Percentiles rank a stretch among this genome's conserved stretches.
These are phyloP conservation scores for Lodderomyces elongisporus DNA, from an alignment of 1,139 yeast genomes.

Conservation along the genomic window DNA sequence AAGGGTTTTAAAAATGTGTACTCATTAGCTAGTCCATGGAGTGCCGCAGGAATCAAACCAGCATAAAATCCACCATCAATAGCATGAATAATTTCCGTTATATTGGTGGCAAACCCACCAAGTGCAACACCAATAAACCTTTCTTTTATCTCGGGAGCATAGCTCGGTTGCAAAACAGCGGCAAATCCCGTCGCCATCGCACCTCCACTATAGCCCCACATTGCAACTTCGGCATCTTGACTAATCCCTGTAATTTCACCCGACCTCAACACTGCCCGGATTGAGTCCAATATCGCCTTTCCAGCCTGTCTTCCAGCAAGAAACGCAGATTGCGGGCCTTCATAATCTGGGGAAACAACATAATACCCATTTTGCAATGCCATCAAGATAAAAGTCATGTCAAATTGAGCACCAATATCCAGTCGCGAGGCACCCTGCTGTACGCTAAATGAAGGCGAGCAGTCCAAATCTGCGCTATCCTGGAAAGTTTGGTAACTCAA, in stretches of 20 bases:
- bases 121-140: constrained; percentile 25
- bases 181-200: constrained; percentile 33
- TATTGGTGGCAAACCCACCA: constrained; percentile 27
- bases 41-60: constrained; percentile 23
- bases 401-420: constrained; percentile 15
- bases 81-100: constrained; percentile 17
- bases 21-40: constrained; percentile 24
- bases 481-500: constrained; percentile 32
- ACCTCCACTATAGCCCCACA: constrained; percentile 39
- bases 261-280: constrained; percentile 18
- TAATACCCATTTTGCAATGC: constrained; percentile 22
- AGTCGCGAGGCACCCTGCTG: constrained; percentile 15
- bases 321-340: constrained; percentile 18
- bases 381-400: constrained; percentile 17
- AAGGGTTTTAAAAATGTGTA: constrained; percentile 11
- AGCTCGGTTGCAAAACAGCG: constrained; percentile 24
- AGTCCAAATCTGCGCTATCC: constrained; percentile 25
- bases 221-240: constrained; percentile 20
- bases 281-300: constrained; percentile 18
- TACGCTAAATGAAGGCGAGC: constrained; percentile 32
- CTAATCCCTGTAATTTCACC: constrained; percentile 19
- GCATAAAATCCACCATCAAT: constrained; percentile 22
- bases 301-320: constrained; percentile 23
- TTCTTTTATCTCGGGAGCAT: constrained; percentile 27
- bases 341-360: constrained; percentile 24